These are phyloP conservation scores for Nothophoma quercina DNA, from an alignment of 2,329 filamentous ascomycete genomes.

Conservation along the genomic window DNA sequence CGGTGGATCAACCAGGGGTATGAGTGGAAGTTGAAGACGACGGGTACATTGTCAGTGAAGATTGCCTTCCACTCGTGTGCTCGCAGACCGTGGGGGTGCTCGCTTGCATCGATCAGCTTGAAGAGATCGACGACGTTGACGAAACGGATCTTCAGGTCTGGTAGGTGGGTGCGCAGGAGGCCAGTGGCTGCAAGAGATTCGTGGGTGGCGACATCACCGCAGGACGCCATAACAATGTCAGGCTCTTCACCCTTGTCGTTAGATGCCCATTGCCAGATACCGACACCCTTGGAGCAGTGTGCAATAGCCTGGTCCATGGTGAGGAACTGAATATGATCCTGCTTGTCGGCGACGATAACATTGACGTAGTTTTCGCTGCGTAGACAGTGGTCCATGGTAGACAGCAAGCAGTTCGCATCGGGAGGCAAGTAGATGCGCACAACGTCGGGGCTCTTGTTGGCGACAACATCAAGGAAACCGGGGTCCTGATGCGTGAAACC, in stretches of 20 bases:
- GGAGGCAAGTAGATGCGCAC: conserved; percentile 83
- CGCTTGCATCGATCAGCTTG: conserved; percentile 73
- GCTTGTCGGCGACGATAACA: conserved; percentile 80
- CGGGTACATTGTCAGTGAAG: conserved; percentile 75
- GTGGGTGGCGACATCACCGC: conserved; percentile 76
- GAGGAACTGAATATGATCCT: conserved; percentile 79
- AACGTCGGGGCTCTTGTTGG: conserved; percentile 81
- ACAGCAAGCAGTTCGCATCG: conserved; percentile 79
- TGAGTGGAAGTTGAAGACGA: conserved; percentile 86
- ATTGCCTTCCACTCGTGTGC: conserved; percentile 68
- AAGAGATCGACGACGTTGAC: conserved; percentile 84
- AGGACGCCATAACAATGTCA: conserved; percentile 78
- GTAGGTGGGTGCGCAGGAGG: conserved; percentile 74
- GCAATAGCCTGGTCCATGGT: conserved; percentile 74
- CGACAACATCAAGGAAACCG: conserved; percentile 79
- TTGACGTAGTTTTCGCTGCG: conserved; percentile 80
- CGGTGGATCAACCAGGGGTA: conserved; percentile 83
- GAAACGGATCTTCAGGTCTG: conserved; percentile 76
- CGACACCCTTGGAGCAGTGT: conserved; percentile 80
- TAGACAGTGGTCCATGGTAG: conserved; percentile 78
- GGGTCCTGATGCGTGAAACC: conserved; percentile 85
- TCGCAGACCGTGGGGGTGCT: conserved; percentile 75
- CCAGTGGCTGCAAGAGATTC: conserved; percentile 79
- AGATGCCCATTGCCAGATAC: conserved; percentile 79
- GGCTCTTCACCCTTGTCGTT: conserved; percentile 74